Evolutionary conservation across 371 early-diverging fungal genomes (phyloP), one percentile per base, ranked within the genome.

Genomic region (Rhizopus sp.): DNA sequence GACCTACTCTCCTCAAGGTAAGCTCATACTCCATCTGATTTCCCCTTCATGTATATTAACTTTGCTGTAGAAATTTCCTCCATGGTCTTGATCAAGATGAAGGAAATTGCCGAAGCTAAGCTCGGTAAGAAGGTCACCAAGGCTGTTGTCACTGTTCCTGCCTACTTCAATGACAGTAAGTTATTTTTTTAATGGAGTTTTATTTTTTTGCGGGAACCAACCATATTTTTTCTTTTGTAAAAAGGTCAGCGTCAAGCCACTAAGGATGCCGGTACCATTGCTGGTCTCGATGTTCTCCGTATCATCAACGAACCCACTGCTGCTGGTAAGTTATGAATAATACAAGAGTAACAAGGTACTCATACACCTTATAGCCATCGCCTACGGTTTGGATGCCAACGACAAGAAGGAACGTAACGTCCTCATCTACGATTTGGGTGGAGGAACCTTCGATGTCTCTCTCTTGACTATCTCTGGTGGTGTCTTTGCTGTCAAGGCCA

Each of bases 231-330:
- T 51, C n/a, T 16, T 34, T 23, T 23, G 23, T 23, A 23, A 23
- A 23, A 23, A 23, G 23, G 23, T 45, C 90, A 89, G 75, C 80
- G 89, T 68, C 84, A 87, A 69, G 88, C 87, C 56, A 91, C 88
- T 60, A 90, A 89, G 77, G 85, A 88, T 70, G 90, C 92, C 33
- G 91, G 88, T 65, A 71, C 69, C 58, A 85, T 91, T 59, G 85
- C 93, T 33, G 91, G 91, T 46, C 73, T 92, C 50, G 80, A 90
- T 60, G 91, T 89, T 41, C 72, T 88, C 57, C 75, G 90, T 67
- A 93, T 95, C 75, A 91, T 95, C 71, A 91, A 91, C 85, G 96
- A 96, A 80, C 95, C 95, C 54, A 93, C 93, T 49, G 95, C 95
- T 46, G 96, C 96, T 59, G 51, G 51, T 51, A 51, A 51, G 51